Evolutionary conservation across 2,329 filamentous ascomycete species (phyloP).

Genomic region (Calonectria pseudoturangicola): DNA sequence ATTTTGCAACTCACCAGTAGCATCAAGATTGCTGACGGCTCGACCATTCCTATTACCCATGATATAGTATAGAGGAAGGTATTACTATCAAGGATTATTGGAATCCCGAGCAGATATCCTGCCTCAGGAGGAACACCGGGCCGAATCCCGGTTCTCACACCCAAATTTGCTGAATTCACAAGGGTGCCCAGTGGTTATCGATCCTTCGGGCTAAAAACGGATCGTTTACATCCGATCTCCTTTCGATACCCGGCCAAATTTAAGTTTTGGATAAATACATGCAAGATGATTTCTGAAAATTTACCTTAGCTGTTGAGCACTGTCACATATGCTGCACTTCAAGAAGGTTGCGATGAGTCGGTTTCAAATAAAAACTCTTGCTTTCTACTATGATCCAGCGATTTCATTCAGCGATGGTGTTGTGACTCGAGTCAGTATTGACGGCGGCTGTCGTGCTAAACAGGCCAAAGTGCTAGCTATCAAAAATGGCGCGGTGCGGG

Average conservation of each 20-base stretch:
- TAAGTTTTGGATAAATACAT: neutral
- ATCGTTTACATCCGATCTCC: neutral
- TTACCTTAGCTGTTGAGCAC: too few species aligned
- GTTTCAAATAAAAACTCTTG: too few species aligned
- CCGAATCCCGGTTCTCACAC: neutral
- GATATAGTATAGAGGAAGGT: neutral
- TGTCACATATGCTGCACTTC: too few species aligned
- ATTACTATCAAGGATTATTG: neutral
- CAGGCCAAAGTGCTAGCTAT: too few species aligned
- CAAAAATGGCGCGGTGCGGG: too few species aligned
- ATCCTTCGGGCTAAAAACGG: neutral
- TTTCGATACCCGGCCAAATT: neutral
- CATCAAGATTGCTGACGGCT: rapidly evolving
- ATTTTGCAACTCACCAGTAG: too few species aligned
- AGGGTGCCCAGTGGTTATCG: neutral
- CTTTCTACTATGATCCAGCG: too few species aligned
- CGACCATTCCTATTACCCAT: neutral
- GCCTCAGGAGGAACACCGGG: neutral
- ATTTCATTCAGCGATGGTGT: too few species aligned
- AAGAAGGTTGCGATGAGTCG: too few species aligned
- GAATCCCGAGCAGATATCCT: neutral
- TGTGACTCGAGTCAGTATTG: too few species aligned
- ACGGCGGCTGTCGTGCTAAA: too few species aligned
- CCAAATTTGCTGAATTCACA: neutral
- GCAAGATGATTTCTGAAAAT: neutral